These are phyloP conservation scores for Penicillium sp. DNA, from an alignment of 2,329 filamentous ascomycete species.

Conservation along the genomic window DNA sequence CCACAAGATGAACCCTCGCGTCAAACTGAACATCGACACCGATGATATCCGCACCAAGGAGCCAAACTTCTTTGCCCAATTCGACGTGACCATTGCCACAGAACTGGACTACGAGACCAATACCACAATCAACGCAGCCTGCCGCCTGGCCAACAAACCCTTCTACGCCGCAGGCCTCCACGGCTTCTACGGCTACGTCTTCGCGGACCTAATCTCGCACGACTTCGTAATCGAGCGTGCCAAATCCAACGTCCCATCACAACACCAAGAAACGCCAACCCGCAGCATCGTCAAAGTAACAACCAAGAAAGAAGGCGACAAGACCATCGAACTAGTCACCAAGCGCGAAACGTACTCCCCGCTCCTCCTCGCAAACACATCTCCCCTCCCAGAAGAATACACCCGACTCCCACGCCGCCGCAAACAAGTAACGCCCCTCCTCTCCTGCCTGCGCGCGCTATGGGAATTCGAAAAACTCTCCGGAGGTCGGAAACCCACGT, in stretches of 20 bases:
- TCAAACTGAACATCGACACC: conserved; percentile 70
- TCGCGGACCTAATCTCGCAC: conserved; percentile 87
- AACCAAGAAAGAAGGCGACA: conserved; percentile 67
- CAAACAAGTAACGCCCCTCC: conserved; percentile 73
- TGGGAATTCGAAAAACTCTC: conserved; percentile 77
- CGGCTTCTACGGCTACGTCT: conserved; percentile 92
- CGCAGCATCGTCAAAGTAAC: conserved; percentile 70
- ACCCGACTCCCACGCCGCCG: conserved; percentile 67
- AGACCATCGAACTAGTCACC: conserved; percentile 78
- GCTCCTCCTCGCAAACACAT: conserved; percentile 79
- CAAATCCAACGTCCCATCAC: conserved; percentile 67
- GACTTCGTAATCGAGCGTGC: conserved; percentile 85
- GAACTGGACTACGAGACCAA: conserved; percentile 76
- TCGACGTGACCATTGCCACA: conserved; percentile 85
- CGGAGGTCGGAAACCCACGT: conserved; percentile 54
- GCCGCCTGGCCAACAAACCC: conserved; percentile 71
- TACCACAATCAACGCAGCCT: conserved; percentile 79
- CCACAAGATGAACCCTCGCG: conserved; percentile 84
- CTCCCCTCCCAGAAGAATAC: conserved; percentile 68
- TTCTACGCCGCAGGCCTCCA: conserved; percentile 89
- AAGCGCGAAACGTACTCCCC: conserved; percentile 91
- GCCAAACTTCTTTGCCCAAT: conserved; percentile 72
- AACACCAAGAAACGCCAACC: conserved; percentile 71
- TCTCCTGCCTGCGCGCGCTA: conserved; percentile 82
- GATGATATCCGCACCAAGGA: conserved; percentile 65